A percentile compares a stretch with the other conserved stretches of the same genome.
Conservation (phyloP, 306 rosid genomes). For the Dicorynia guianensis region DNA sequence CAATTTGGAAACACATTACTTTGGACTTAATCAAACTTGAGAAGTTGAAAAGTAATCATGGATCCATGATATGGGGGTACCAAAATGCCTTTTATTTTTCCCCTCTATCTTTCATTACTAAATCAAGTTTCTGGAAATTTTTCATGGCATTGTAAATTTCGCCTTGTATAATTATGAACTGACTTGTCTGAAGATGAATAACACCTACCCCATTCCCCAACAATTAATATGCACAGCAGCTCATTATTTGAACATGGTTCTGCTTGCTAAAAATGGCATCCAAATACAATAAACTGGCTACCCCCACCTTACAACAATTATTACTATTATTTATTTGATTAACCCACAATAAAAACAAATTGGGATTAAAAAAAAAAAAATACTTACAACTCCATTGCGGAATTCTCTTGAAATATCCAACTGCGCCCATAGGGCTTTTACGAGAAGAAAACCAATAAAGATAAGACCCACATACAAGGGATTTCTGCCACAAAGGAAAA, state of each 20-base stretch:
- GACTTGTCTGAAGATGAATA: not conserved
- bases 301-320: conserved; percentile 15
- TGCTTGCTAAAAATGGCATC: not conserved
- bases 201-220: conserved; percentile 6
- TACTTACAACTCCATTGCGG: conserved; percentile 80
- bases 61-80: not conserved
- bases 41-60: not conserved
- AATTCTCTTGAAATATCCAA: conserved; percentile 70
- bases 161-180: not conserved
- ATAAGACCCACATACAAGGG: conserved; percentile 75
- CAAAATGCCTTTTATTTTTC: not conserved
- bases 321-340: too few relatives aligned
- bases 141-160: not conserved
- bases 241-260: conserved; percentile 6
- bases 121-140: not conserved
- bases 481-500: conserved; percentile 66
- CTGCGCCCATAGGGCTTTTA: conserved; percentile 85
- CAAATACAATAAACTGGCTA: conserved; percentile 1
- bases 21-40: too few relatives aligned
- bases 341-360: not conserved
- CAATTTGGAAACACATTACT: not conserved
- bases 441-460: conserved; percentile 69
- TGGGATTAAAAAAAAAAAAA: conserved; percentile 30
- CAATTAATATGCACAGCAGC: conserved; percentile 4
- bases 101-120: not conserved